Evolutionary conservation across 2,329 filamentous ascomycete species (phyloP).

Genomic region (Westerdykella sp.): DNA sequence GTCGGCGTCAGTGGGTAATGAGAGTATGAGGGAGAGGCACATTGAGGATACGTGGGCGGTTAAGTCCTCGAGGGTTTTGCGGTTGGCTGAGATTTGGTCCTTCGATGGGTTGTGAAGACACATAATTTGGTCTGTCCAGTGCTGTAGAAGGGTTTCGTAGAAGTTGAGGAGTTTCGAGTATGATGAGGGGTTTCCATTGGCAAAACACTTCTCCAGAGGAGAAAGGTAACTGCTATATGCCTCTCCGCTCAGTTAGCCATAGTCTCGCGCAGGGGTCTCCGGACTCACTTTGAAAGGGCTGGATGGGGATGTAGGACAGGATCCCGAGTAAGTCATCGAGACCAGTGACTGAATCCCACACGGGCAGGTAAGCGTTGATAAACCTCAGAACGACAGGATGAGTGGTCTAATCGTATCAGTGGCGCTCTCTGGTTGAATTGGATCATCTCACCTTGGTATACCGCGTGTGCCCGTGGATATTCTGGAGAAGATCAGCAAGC

Average conservation of each 20-base stretch:
- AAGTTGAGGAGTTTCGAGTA: constrained; percentile 58
- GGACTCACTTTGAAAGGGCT: constrained; percentile 51
- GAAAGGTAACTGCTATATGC: constrained; percentile 35
- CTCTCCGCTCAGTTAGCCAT: constrained; percentile 7
- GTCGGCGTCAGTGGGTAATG: constrained; percentile 17
- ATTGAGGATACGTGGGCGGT: constrained; percentile 27
- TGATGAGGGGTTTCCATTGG: constrained; percentile 39
- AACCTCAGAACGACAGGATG: constrained; percentile 28
- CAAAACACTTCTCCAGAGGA: constrained; percentile 31
- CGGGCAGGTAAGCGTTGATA: constrained; percentile 28
- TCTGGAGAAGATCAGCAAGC: constrained; percentile 28
- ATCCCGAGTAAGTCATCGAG: constrained; percentile 49
- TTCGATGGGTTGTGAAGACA: constrained; percentile 14
- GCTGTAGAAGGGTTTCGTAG: constrained; percentile 60
- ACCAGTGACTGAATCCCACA: constrained; percentile 34
- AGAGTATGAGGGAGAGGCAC: constrained; percentile 26
- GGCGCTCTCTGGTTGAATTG: background rate
- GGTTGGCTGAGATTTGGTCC: constrained; percentile 39
- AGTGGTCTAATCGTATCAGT: constrained; percentile 23
- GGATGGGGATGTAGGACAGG: constrained; percentile 36
- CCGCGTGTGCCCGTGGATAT: constrained; percentile 27
- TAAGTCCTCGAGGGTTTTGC: constrained; percentile 38
- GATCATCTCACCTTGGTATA: constrained; percentile 28
- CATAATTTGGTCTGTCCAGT: constrained; percentile 41
- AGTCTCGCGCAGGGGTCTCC: constrained; percentile 16